Evolutionary conservation across 1,284 basidiomycete genomes (phyloP).

Genomic region (Sporisorium scitamineum): DNA sequence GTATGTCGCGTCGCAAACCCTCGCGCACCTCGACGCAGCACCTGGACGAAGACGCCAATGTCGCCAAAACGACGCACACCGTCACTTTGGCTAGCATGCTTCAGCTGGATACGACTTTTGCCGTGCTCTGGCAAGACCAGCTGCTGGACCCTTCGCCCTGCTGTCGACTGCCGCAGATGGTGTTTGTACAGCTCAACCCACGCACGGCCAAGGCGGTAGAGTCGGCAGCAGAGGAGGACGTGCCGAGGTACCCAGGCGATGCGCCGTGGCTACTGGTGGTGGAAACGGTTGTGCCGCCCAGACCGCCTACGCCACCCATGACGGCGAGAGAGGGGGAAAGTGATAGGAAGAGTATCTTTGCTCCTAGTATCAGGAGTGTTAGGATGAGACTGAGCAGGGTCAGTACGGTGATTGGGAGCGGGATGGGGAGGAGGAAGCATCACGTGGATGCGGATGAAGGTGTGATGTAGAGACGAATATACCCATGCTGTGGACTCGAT

Average conservation of each 20-base stretch:
- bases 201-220: not conserved
- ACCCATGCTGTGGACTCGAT: not conserved
- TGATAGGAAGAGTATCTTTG: slow-evolving; percentile 32
- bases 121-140: slow-evolving; percentile 44
- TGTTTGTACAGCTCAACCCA: slow-evolving; percentile 37
- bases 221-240: not conserved
- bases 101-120: slow-evolving; percentile 14
- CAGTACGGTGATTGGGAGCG: slow-evolving; percentile 34
- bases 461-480: not conserved
- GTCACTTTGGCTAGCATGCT: slow-evolving; percentile 7
- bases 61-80: slow-evolving; percentile 2
- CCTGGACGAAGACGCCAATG: not conserved
- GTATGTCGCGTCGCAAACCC: not conserved
- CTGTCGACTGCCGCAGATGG: slow-evolving; percentile 23
- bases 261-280: slow-evolving; percentile 37
- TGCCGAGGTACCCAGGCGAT: not conserved
- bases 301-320: slow-evolving; percentile 34
- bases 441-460: not conserved
- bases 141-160: slow-evolving; percentile 33
- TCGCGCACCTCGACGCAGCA: not conserved
- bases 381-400: slow-evolving; percentile 25
- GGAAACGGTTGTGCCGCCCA: slow-evolving; percentile 42
- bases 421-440: slow-evolving; percentile 1
- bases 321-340: not conserved
- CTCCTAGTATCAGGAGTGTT: slow-evolving; percentile 43